Evolutionary conservation across 176 grass and related monocot genomes (phyloP), one percentile per base, ranked within the genome.

Genomic region (Typha latifolia): DNA sequence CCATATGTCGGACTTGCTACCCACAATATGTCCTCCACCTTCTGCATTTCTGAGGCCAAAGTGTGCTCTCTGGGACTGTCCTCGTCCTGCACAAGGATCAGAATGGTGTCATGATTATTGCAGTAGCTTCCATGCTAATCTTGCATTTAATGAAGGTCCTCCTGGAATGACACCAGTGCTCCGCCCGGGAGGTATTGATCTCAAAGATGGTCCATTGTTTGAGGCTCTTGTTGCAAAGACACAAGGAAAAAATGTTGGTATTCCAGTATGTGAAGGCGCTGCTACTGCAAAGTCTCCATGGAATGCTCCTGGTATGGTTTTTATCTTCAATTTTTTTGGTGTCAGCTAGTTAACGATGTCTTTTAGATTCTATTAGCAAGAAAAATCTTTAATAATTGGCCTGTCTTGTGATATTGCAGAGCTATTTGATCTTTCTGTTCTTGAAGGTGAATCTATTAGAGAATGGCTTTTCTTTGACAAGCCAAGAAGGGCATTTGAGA

Each of bases 381-480:
- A 20, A 12, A 21, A 21, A 22, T 21, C 12, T 67, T 2, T 24
- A 15, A 12, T 22, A 48, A 22, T 9, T 43, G 7, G 37, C 20
- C 19, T 71, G 61, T 52, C 7, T 4, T 86, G 27, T 19, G 55
- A 56, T 81, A 3, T 80, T 76, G 75, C 84, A 96, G 91, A 96
- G 70, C 79, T 96, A 69, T 96, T 96, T 10, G 81, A 96, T 80
- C 70, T 96, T 29, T 75, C 87, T 71, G 84, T 96, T 67, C 70
- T 96, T 56, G 82, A 88, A 50, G 91, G 87, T 24, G 91, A 96
- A 81, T 88, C 91, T 78, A 78, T 96, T 78, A 80, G 91, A 78
- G 91, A 96, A 77, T 96, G 87, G 91, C 69, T 96, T 8, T 96
- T 96, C 74, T 96, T 96, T 82, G 91, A 96, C 84, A 90, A 79